A percentile compares a stretch with the other conserved stretches of the same genome.
Evolutionary conservation across 139 green algal genomes (phyloP).

Genomic region (Volvox africanus): DNA sequence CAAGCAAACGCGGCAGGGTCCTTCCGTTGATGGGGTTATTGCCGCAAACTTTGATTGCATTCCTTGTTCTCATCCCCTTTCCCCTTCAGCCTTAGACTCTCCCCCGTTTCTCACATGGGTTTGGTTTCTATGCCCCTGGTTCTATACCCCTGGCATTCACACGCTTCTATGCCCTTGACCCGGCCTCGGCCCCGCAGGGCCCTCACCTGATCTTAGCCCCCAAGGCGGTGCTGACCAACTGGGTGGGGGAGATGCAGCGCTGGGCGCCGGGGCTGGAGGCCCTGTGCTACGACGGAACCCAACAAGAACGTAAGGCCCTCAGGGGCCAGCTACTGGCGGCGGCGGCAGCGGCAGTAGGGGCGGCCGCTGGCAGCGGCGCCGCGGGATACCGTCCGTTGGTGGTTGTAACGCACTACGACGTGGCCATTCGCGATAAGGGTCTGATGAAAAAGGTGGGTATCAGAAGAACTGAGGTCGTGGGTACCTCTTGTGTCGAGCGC

Average conservation of each 20-base stretch:
- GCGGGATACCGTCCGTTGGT: constrained; percentile 56
- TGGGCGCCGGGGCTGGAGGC: constrained; percentile 68
- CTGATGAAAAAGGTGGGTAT: constrained; percentile 70
- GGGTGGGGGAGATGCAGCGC: constrained; percentile 87
- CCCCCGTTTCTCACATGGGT: too few species aligned
- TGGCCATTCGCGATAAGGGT: constrained; percentile 79
- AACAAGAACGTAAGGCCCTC: not conserved
- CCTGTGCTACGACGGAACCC: constrained; percentile 72
- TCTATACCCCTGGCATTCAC: too few species aligned
- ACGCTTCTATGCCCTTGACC: too few species aligned
- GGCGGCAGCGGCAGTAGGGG: not conserved
- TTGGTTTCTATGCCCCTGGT: too few species aligned
- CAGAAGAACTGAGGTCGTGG: too few species aligned
- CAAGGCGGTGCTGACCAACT: constrained; percentile 86
- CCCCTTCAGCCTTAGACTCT: too few species aligned
- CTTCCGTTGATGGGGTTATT: too few species aligned
- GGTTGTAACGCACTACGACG: constrained; percentile 78
- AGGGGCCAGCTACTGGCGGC: not conserved
- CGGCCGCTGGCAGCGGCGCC: constrained; percentile 7
- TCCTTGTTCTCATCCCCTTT: too few species aligned
- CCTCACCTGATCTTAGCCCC: constrained; percentile 81
- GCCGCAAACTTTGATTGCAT: too few species aligned
- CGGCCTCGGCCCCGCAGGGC: constrained; percentile 44
- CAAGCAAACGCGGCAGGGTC: not conserved
- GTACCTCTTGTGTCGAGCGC: too few species aligned